phyloP scores from a whole-genome alignment of 352 stramenopile genomes.

The Elongisporangium anandrum region DNA sequence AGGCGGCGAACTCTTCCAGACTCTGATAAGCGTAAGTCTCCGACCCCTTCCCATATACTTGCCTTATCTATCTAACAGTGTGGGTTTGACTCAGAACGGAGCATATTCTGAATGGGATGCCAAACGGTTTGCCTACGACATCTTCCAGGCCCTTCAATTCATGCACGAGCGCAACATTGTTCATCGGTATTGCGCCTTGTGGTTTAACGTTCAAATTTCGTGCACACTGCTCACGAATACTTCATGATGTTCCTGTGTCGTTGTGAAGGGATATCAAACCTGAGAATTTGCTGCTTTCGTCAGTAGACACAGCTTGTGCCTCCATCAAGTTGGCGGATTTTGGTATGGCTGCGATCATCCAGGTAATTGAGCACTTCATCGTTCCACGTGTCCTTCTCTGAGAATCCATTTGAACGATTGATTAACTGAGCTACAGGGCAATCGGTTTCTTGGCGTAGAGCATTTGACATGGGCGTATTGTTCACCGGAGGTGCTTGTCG shows the following conservation, averaged over 20 bases:
- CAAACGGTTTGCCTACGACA: conserved; percentile 35
- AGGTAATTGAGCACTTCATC: conserved; percentile 11
- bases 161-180: conserved; percentile 72
- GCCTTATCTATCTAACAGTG: neutral
- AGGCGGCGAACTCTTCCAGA: conserved; percentile 67
- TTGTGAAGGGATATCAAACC: conserved; percentile 68
- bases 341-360: conserved; percentile 60
- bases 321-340: conserved; percentile 86
- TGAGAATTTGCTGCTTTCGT: conserved; percentile 83
- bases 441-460: conserved; percentile 37
- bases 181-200: conserved; percentile 37
- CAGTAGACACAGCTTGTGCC: conserved; percentile 52
- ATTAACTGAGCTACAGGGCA: too few relatives aligned
- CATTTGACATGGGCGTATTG: conserved; percentile 66
- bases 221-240: too few relatives aligned
- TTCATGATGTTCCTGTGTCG: conserved; percentile 20
- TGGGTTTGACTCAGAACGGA: conserved; percentile 25
- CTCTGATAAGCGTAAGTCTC: conserved; percentile 38
- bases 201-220: too few relatives aligned
- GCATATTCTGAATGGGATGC: conserved; percentile 77
- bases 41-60: neutral
- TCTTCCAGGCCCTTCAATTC: conserved; percentile 52
- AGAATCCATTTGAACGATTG: too few relatives aligned
- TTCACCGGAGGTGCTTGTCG: conserved; percentile 53
- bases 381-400: neutral